phyloP scores from a whole-genome alignment of 345 rosid species.

The Lepidium aucheri region DNA sequence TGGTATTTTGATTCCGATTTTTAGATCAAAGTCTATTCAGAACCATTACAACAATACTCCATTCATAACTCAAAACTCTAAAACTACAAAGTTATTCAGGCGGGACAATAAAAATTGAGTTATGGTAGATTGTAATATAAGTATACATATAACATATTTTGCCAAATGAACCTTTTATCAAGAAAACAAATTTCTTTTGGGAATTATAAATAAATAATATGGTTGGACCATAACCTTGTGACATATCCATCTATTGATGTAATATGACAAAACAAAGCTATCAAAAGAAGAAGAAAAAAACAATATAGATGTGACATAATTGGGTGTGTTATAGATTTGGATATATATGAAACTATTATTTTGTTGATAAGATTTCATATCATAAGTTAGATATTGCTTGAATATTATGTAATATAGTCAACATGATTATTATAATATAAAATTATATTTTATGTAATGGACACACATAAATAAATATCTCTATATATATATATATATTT shows the following conservation, averaged over 20 bases:
- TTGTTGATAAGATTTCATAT: neutral
- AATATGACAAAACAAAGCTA: conserved; percentile 11
- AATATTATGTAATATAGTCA: neutral
- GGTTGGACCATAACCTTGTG: conserved; percentile 13
- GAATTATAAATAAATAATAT: neutral
- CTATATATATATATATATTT: neutral
- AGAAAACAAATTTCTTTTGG: neutral
- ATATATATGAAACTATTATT: neutral
- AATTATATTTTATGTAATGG: neutral
- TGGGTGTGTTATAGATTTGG: neutral
- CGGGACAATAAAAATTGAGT: too few species aligned
- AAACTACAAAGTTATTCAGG: too few species aligned
- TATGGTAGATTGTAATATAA: too few species aligned
- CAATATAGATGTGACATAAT: neutral
- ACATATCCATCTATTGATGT: neutral
- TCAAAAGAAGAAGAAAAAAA: neutral
- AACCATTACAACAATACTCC: too few species aligned
- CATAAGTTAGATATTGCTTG: neutral
- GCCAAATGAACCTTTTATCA: neutral
- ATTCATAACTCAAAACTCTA: too few species aligned
- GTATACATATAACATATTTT: neutral
- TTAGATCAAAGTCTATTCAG: too few species aligned
- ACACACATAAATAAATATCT: neutral
- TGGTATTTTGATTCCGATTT: too few species aligned
- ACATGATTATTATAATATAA: neutral